phyloP scores from a whole-genome alignment of 208 protist species.

The Leishmania turanica region DNA sequence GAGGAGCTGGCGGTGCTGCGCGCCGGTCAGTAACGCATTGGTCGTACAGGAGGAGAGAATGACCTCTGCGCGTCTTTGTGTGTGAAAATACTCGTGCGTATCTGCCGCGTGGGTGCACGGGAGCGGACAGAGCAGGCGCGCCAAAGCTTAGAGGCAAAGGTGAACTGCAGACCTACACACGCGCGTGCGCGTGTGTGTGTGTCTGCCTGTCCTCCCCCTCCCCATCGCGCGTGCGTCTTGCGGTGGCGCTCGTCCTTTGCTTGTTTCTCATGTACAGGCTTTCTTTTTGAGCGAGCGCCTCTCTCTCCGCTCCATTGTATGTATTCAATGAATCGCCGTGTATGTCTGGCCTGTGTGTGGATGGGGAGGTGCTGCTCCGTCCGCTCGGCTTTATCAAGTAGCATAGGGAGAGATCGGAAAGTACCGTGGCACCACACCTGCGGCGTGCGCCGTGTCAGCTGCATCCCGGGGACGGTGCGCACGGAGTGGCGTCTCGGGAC shows the following conservation, averaged over 20 bases:
- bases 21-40: background rate
- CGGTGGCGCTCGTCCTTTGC: background rate
- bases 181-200: background rate
- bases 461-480: background rate
- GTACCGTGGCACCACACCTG: background rate
- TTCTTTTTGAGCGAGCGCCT: slow-evolving; percentile 3
- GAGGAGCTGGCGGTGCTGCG: slow-evolving; percentile 59
- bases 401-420: background rate
- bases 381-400: background rate
- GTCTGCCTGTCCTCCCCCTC: background rate
- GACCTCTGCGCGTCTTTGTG: background rate
- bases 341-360: slow-evolving; percentile 2
- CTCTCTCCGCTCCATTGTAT: slow-evolving; percentile 6
- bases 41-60: background rate
- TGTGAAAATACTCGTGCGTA: background rate
- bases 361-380: background rate
- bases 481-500: background rate
- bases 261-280: slow-evolving; percentile 11
- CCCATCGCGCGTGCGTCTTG: background rate
- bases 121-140: background rate
- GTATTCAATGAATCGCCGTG: slow-evolving; percentile 1
- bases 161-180: background rate
- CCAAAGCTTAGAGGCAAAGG: background rate
- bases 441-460: background rate
- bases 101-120: background rate